Percentiles rank a stretch among this genome's conserved stretches.
These are phyloP conservation scores for Gymnopus androsaceus DNA, from an alignment of 1,284 basidiomycete species.

Conservation along the genomic window DNA sequence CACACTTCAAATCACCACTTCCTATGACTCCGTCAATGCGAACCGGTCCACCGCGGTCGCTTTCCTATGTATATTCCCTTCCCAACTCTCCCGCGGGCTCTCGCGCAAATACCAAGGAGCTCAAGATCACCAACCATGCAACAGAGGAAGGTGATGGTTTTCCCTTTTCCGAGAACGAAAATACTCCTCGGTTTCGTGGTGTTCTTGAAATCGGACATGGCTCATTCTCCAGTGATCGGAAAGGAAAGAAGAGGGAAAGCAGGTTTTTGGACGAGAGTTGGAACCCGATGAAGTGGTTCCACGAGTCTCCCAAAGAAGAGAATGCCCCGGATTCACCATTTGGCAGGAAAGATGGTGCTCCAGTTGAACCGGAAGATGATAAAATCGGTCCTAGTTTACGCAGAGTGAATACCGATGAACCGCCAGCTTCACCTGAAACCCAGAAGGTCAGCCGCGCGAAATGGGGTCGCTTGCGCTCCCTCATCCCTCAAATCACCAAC, in stretches of 20 bases:
- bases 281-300: slow-evolving; percentile 58
- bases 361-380: slow-evolving; percentile 22
- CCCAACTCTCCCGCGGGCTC: slow-evolving; percentile 43
- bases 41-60: slow-evolving; percentile 73
- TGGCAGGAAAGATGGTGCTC: slow-evolving; percentile 19
- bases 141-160: slow-evolving; percentile 26
- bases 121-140: slow-evolving; percentile 33
- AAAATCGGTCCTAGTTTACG: slow-evolving; percentile 27
- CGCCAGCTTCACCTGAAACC: slow-evolving; percentile 22
- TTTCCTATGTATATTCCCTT: slow-evolving; percentile 64
- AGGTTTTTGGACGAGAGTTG: slow-evolving; percentile 48
- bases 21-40: slow-evolving; percentile 61
- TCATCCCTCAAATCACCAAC: slow-evolving; percentile 59
- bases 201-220: slow-evolving; percentile 53
- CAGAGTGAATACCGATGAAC: slow-evolving; percentile 45
- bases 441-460: slow-evolving; percentile 40
- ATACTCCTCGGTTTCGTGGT: slow-evolving; percentile 56
- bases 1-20: slow-evolving; percentile 22
- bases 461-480: slow-evolving; percentile 64
- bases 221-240: slow-evolving; percentile 46
- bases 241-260: slow-evolving; percentile 55
- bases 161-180: slow-evolving; percentile 29
- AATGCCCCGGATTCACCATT: slow-evolving; percentile 36
- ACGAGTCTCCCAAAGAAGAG: slow-evolving; percentile 55
- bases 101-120: slow-evolving; percentile 32